Percentiles rank a stretch among this genome's conserved stretches.
phyloP scores from a whole-genome alignment of 108 stramenopile species.

The Craspedostauros australis region DNA sequence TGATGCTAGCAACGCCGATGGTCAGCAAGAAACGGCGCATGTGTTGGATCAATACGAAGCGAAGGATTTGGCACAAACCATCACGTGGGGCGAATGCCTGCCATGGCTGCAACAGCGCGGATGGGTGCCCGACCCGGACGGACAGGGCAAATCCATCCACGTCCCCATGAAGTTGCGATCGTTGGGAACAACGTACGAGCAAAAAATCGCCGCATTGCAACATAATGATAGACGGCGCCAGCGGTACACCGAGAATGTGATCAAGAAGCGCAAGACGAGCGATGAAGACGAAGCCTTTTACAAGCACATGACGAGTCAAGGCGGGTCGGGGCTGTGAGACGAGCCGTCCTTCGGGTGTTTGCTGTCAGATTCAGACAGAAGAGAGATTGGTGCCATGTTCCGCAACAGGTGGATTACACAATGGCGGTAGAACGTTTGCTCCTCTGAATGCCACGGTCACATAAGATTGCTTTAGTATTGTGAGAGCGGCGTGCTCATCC shows the following conservation, averaged over 20 bases:
- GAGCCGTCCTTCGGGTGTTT: too few species aligned
- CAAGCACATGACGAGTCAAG: slow-evolving; percentile 65
- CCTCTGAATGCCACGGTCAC: too few species aligned
- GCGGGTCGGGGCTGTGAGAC: slow-evolving; percentile 64
- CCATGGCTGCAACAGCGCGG: slow-evolving; percentile 16
- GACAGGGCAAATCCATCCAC: slow-evolving; percentile 48
- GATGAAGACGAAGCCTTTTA: slow-evolving; percentile 83
- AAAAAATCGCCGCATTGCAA: slow-evolving; percentile 65
- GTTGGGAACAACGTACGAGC: slow-evolving; percentile 81
- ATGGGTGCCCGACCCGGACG: slow-evolving; percentile 25
- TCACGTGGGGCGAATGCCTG: slow-evolving; percentile 39
- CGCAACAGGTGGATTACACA: too few species aligned
- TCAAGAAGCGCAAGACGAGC: slow-evolving; percentile 68
- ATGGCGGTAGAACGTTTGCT: too few species aligned
- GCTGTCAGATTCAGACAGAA: too few species aligned
- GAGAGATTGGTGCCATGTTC: too few species aligned
- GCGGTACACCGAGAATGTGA: slow-evolving; percentile 68
- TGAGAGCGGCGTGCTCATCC: too few species aligned
- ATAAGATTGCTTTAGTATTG: too few species aligned
- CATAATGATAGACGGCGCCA: slow-evolving; percentile 50
- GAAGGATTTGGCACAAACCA: not conserved
- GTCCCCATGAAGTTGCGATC: slow-evolving; percentile 61
- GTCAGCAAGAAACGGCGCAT: not conserved
- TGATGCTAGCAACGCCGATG: not conserved
- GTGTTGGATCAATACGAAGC: not conserved